These are phyloP conservation scores for Geum urbanum DNA, from an alignment of 306 rosid genomes.

Conservation along the genomic window DNA sequence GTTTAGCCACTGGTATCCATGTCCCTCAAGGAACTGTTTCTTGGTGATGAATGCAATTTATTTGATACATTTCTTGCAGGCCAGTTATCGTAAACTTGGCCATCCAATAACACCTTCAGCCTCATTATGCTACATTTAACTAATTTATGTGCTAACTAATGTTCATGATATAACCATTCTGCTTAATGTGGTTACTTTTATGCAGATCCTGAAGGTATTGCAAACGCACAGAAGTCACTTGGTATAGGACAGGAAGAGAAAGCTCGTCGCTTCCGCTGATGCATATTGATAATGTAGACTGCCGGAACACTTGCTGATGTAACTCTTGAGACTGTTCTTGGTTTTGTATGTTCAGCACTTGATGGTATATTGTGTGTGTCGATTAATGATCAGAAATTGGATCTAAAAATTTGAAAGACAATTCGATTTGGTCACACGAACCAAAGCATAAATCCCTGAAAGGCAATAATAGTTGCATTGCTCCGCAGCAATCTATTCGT, in stretches of 20 bases:
- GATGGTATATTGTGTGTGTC: not conserved
- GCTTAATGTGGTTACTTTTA: slow-evolving; percentile 9
- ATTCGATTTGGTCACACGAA: not conserved
- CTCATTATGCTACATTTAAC: too few relatives aligned
- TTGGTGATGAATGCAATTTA: not conserved
- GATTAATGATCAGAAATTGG: not conserved
- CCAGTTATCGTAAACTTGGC: slow-evolving; percentile 5
- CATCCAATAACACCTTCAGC: not conserved
- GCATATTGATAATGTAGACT: slow-evolving; percentile 7
- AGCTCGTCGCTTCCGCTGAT: slow-evolving; percentile 66
- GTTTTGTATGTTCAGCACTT: not conserved
- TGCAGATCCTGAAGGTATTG: slow-evolving; percentile 95
- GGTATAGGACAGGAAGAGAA: slow-evolving; percentile 85
- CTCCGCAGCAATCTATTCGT: not conserved
- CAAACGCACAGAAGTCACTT: slow-evolving; percentile 81
- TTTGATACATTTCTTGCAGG: not conserved
- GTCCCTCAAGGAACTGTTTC: not conserved
- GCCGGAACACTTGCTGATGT: not conserved
- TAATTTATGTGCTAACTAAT: not conserved
- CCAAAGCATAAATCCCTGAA: not conserved
- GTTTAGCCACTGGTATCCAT: not conserved
- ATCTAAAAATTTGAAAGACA: not conserved
- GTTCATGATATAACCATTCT: not conserved
- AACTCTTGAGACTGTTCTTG: not conserved
- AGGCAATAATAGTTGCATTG: not conserved